Evolutionary conservation across 805 yeast species (phyloP), one percentile per base, ranked within the genome.

Genomic region (Saccharomyces mikatae): DNA sequence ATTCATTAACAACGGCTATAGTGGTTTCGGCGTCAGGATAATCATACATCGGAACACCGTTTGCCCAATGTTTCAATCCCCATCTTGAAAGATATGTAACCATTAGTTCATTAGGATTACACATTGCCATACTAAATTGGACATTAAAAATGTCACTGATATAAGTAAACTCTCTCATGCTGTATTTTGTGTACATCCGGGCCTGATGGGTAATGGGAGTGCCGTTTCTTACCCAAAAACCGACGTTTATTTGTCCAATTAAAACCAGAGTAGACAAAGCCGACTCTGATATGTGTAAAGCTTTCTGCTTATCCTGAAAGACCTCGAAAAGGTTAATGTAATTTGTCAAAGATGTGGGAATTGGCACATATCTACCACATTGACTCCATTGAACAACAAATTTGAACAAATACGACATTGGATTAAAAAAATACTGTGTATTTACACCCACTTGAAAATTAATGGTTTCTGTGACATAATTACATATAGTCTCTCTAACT

Each of bases 161-260:
- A 64, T 78, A 91, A 0, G 97, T 96, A 56, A 82, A 81, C 58
- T 91, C 97, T 53, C 97, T 75, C 50, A 91, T 76, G 3, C 89
- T 87, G 11, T 90, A 79, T 55, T 81, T 84, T 44, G 86, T 79
- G 67, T 92, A 92, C 54, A 90, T 82, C 60, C 83, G 86, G 58
- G 87, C 76, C 65, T 92, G 98, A 27, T 84, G 82, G 46, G 86
- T 77, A 4, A 89, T 83, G 46, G 91, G 85, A 55, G 81, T 79
- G 0, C 99, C 99, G 69, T 92, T 92, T 63, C 98, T 79, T 0
- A 92, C 97, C 98, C 98, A 92, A 54, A 86, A 79, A 0, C 97
- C 97, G 0, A 87, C 83, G 56, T 88, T 85, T 8, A 92, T 87
- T 63, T 94, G 97, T 0, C 96, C 82, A 59, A 89, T 70, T 8